Evolutionary conservation across 2,329 filamentous ascomycete species (phyloP), one percentile per base, ranked within the genome.

Genomic region (Trichophyton equinum): DNA sequence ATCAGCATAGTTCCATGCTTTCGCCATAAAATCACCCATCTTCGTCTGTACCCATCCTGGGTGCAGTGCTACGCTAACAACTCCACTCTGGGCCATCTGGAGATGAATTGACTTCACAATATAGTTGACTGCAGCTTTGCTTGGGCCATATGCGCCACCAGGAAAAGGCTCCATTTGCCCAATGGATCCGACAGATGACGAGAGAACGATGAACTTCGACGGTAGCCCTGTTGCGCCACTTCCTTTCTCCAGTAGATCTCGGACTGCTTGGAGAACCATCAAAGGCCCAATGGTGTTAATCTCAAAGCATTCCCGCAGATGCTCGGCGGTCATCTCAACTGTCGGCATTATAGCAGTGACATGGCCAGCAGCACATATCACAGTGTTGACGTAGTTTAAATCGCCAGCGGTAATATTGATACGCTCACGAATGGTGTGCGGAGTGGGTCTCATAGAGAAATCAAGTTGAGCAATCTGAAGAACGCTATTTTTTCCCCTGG

Each of bases 321-420:
- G 65, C 13, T 65, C 61, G 4, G 65, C 63, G 1, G 65, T 47
- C 2, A 63, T 67, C 5, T 47, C 20, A 27, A 81, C 81, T 22
- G 80, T 78, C 18, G 82, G 82, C 3, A 79, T 76, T 65, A 85
- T 84, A 80, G 83, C 82, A n/a, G 78, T 77, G 3, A 80, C 78
- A 61, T 81, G 68, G 60, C 63, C 70, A 11, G 69, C 71, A 42
- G 68, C 69, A 46, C 64, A 66, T 58, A 64, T 64, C 25, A 72
- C 68, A 13, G 66, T 64, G 51, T 66, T 69, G 36, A 68, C 61
- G 44, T 72, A 70, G 15, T 66, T 63, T 53, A 72, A 65, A 4
- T 67, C 68, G 27, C 64, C 65, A 38, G 62, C 66, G 2, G 62
- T 62, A 11, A 66, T 20, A 25, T 56, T 13, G n/a, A 63, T 33